phyloP scores from a whole-genome alignment of 2,329 filamentous ascomycete species.

The Diaporthe citriasiana region DNA sequence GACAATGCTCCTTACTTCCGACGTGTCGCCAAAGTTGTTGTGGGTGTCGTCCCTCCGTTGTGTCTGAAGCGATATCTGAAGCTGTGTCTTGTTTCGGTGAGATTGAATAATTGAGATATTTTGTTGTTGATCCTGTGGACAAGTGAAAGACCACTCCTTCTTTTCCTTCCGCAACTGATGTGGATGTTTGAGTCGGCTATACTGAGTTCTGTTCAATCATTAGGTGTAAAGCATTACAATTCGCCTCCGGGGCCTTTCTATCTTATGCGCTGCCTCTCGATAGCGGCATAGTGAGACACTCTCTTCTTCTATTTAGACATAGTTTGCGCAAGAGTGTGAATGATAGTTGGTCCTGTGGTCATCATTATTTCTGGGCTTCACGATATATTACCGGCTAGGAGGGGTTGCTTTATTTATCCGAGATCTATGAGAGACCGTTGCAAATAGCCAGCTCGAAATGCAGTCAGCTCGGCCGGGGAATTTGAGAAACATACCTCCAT shows the following conservation, averaged over 20 bases:
- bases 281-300: too few relatives aligned
- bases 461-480: too few relatives aligned
- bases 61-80: background rate
- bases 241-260: too few relatives aligned
- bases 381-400: background rate
- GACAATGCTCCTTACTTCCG: background rate
- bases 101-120: background rate
- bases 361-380: background rate
- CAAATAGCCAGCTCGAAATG: background rate
- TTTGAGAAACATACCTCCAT: too few relatives aligned
- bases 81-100: background rate
- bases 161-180: background rate
- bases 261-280: too few relatives aligned
- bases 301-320: background rate
- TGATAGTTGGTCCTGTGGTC: background rate
- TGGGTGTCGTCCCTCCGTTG: background rate
- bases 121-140: background rate
- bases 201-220: too few relatives aligned
- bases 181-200: too few relatives aligned
- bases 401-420: background rate
- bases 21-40: background rate
- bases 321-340: background rate
- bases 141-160: background rate
- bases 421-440: background rate
- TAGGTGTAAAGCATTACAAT: too few relatives aligned